Base-by-base conservation (phyloP, 352 stramenopile genomes). In the Phytopythium mirpurense region DNA sequence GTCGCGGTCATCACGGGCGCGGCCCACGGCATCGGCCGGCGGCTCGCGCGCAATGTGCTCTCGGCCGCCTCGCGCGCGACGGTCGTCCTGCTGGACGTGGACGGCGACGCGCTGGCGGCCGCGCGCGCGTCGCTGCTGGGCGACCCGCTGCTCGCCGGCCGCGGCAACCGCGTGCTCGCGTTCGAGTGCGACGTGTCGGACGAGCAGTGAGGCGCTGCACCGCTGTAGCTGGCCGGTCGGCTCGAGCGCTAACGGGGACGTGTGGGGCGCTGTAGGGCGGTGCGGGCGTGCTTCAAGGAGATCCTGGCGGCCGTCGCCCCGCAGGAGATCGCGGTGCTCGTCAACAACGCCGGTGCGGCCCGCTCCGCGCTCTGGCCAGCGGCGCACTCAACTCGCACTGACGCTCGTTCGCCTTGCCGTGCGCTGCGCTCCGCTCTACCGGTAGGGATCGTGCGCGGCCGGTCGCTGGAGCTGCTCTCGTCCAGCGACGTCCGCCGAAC, bases 1-100 rank as follows among this genome's bases (percentile, higher is more conserved):
- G 78, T 83, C 14, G 63, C 90, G 29, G 64, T 92, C 9, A 70
- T 92, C 55, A 92, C 81, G 2, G 81, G 81, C 19, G 78, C 76
- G 15, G 78, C 66, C 26, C 68, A 50, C 31, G 81, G 81, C 18
- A 75, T 92, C 48, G 81, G 81, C 34, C 61, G 65, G 35, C 47
- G 53, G 26, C 60, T 92, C 26, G 72, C 72, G 32, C 41, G 49
- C 8, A 69, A 67, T 15, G 26, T 90, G 35, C 61, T 68, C 24
- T 31, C 15, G 0, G 55, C 67, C 24, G 54, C 70, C 18, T 14
- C 19, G 10, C 19, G 56, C 18, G 65, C 69, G 51, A 88, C 70
- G 45, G 51, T 92, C 45, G 71, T 72, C 27, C 62, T 92, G 38
- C 29, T 92, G 40, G 81, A 92, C 51, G 68, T 89, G 43, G 69